Evolutionary conservation across 2,329 filamentous ascomycete species (phyloP), one percentile per base, ranked within the genome.

Genomic region (Aureobasidium sp.): DNA sequence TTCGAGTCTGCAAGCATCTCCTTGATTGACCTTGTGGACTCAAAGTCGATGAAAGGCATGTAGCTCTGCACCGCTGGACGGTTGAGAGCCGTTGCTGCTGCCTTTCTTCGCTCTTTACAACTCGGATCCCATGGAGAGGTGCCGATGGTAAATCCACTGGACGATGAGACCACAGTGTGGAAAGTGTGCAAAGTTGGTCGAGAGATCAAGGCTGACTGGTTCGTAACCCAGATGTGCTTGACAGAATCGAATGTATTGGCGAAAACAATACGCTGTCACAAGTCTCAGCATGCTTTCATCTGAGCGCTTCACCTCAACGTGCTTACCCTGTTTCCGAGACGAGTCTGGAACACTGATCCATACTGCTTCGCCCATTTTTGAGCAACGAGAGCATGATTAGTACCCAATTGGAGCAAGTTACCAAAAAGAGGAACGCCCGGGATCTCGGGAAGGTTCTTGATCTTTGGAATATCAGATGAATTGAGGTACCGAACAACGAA

Each of bases 41-140:
- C 90, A 30, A 91, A 83, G 67, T 93, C 89, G 55, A 93, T 85
- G 66, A 91, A 89, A 0, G 89, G 89, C 83, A 91, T 88, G 71
- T 93, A 93, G 0, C 85, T 86, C 68, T 90, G 87, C 1, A 89
- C 83, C 0, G 89, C 85, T 0, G 89, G 88, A 0, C 87, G 82
- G 71, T 92, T 92, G 27, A 93, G 79, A 0, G 90, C 89, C 0
- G 89, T 91, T 4, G 87, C 89, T 1, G 89, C 89, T 0, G 88
- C 89, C 76, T 91, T 92, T 64, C 90, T 83, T 10, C 89, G 82
- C 29, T 81, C 78, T 73, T 92, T 93, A 75, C 88, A 90, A 2
- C 85, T 90, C 55, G 91, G 89, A 64, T 92, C 88, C 87, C 89
- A 94, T 0, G 90, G 89, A 0, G 88, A 91, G 0, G 89, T 91